Base-by-base conservation (phyloP, 148 eudicot species). In the Simmondsia chinensis region DNA sequence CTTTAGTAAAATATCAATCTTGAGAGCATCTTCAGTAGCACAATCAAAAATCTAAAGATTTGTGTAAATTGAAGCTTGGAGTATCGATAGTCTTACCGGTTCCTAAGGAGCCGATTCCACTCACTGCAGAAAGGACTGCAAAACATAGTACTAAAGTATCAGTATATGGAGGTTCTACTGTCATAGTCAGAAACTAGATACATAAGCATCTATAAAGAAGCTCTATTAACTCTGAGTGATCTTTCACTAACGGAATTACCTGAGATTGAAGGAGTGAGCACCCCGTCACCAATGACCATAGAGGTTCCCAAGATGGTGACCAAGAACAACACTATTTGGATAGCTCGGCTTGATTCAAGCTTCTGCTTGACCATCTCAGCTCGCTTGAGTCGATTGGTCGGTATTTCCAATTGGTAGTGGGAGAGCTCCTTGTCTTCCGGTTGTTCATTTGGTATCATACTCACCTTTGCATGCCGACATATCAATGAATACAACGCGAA, bases 261-360 rank as follows among this genome's bases (percentile, higher is more conserved):
- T 13, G 79, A 73, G 63, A 73, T 73, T 51, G 79, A 40, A 28
- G 79, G 79, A n/a, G 64, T 73, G 10, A 73, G 57, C 33, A 73
- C 60, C 16, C 79, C 79, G 69, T 73, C 74, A 37, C 79, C 66
- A 37, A 73, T 64, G 16, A 73, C 68, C 79, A 73, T 68, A 47
- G 74, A 59, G 20, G 71, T 73, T 4, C 79, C 79, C 9, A 73
- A 57, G 13, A 69, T 57, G 35, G 64, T 71, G 49, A 69, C 61
- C 10, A 73, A 52, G 15, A 73, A 59, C 64, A 73, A 28, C 44
- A 69, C 28, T 29, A 68, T 46, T 5, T 67, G 73, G 1, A 73
- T 63, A 28, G 41, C 47, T 25, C 45, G 56, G 46, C 64, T 60
- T 15, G 30, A 54, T 42, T 67, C 73, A 29, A 73, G 56, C 16